Evolutionary conservation across 73 alveolate species (phyloP).

Genomic region (Uronychia binucleata): DNA sequence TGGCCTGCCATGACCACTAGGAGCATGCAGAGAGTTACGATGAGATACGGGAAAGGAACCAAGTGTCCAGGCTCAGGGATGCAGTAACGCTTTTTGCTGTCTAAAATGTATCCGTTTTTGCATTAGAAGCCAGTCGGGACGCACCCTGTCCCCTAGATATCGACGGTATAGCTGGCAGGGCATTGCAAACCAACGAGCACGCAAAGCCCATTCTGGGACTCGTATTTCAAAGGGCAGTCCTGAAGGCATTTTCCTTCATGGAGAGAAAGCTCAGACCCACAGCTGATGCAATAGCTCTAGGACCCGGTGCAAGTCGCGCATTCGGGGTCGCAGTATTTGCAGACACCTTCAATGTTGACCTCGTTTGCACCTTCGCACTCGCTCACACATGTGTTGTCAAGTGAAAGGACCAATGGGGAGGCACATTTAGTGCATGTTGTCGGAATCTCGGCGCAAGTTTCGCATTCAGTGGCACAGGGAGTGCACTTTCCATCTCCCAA

Average conservation of each 20-base stretch:
- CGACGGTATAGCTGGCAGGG: slow-evolving; percentile 21
- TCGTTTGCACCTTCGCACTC: slow-evolving; percentile 4
- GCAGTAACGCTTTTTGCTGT: slow-evolving; percentile 28
- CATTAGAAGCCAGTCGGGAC: slow-evolving; percentile 44
- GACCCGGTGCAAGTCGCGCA: slow-evolving; percentile 41
- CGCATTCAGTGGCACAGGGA: slow-evolving; percentile 11
- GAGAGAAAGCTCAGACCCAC: slow-evolving; percentile 15
- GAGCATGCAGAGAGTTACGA: slow-evolving; percentile 7
- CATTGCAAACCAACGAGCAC: slow-evolving; percentile 32
- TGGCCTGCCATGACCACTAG: slow-evolving; percentile 27
- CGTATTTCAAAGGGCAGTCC: slow-evolving; percentile 44
- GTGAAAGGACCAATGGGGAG: slow-evolving; percentile 7
- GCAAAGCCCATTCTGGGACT: slow-evolving; percentile 18
- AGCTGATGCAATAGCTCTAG: slow-evolving; percentile 7
- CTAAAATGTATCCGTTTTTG: slow-evolving; percentile 17
- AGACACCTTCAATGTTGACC: slow-evolving; percentile 7
- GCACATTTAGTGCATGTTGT: slow-evolving; percentile 35
- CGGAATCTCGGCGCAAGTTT: slow-evolving; percentile 28
- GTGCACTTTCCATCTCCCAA: background rate
- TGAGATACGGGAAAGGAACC: slow-evolving; percentile 48
- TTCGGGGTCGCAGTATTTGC: slow-evolving; percentile 31
- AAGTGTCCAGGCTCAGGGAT: slow-evolving; percentile 45
- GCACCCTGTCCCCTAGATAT: slow-evolving; percentile 50
- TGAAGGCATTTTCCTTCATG: slow-evolving; percentile 25
- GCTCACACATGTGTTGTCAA: slow-evolving; percentile 21